These are phyloP conservation scores for Hydrangea macrophylla DNA, from an alignment of 148 eudicot genomes.

Conservation along the genomic window DNA sequence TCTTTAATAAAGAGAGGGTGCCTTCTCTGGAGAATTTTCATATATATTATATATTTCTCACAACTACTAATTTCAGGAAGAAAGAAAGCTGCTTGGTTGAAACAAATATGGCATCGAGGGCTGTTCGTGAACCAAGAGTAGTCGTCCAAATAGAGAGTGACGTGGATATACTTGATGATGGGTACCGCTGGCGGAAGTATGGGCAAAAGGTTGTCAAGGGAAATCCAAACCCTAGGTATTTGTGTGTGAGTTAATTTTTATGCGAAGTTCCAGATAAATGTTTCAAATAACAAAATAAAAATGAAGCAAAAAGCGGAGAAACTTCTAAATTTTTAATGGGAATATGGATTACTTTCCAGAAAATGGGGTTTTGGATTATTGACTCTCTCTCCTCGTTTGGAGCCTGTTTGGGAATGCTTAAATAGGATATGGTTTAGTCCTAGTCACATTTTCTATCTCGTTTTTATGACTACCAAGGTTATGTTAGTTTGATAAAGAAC, in stretches of 20 bases:
- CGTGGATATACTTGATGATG: conserved; percentile 78
- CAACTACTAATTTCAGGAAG: conserved; percentile 45
- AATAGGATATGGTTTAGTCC: too few relatives aligned
- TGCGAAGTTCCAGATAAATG: background rate
- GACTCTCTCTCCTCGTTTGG: too few relatives aligned
- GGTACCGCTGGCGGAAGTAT: conserved; percentile 86
- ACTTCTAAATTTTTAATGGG: background rate
- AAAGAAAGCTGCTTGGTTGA: conserved; percentile 40
- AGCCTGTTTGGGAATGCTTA: too few relatives aligned
- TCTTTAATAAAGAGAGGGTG: too few relatives aligned
- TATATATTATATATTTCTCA: conserved; percentile 4
- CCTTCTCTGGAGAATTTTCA: too few relatives aligned
- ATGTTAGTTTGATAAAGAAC: too few relatives aligned
- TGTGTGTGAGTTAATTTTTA: background rate
- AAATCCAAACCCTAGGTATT: conserved; percentile 83
- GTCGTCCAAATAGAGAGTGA: conserved; percentile 68
- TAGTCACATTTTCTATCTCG: too few relatives aligned
- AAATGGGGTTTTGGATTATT: too few relatives aligned
- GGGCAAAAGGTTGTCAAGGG: conserved; percentile 91
- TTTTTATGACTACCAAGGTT: too few relatives aligned
- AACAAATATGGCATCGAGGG: conserved; percentile 41
- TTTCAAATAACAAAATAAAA: background rate
- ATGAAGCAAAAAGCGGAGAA: background rate
- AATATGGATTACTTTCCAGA: too few relatives aligned
- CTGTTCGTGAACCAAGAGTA: conserved; percentile 62